Conservation (phyloP, 495 filamentous ascomycete genomes). For the Beverwykella pulmonaria region DNA sequence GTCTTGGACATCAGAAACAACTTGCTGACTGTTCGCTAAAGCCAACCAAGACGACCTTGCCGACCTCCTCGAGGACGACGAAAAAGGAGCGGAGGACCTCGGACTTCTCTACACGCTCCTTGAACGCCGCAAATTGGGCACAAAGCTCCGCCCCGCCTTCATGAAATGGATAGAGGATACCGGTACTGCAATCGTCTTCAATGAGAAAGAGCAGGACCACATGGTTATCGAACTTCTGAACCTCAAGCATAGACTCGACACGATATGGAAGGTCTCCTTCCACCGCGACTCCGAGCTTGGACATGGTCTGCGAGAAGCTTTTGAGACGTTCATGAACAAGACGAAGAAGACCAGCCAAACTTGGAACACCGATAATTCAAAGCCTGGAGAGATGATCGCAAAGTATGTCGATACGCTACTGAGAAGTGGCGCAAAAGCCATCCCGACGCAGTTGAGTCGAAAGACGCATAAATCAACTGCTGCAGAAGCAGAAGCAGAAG, state of each 20-base stretch:
- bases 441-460: slow-evolving; percentile 59
- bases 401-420: slow-evolving; percentile 93
- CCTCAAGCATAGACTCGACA: slow-evolving; percentile 79
- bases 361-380: slow-evolving; percentile 80
- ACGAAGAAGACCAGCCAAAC: slow-evolving; percentile 64
- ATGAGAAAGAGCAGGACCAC: slow-evolving; percentile 72
- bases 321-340: slow-evolving; percentile 88
- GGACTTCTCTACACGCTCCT: slow-evolving; percentile 71
- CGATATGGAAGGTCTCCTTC: slow-evolving; percentile 72
- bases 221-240: slow-evolving; percentile 84
- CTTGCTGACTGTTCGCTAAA: slow-evolving; percentile 38
- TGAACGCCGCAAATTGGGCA: slow-evolving; percentile 62
- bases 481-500: slow-evolving; percentile 46
- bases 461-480: slow-evolving; percentile 10
- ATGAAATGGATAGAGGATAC: slow-evolving; percentile 73
- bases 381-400: slow-evolving; percentile 97
- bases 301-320: slow-evolving; percentile 78
- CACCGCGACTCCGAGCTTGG: slow-evolving; percentile 70
- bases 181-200: slow-evolving; percentile 78
- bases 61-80: neutral
- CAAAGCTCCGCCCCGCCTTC: slow-evolving; percentile 70
- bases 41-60: slow-evolving; percentile 2
- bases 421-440: slow-evolving; percentile 79
- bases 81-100: neutral
- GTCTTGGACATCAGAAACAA: slow-evolving; percentile 53